Base-by-base conservation (phyloP, 495 filamentous ascomycete species). In the Hypomontagnella monticulosa region DNA sequence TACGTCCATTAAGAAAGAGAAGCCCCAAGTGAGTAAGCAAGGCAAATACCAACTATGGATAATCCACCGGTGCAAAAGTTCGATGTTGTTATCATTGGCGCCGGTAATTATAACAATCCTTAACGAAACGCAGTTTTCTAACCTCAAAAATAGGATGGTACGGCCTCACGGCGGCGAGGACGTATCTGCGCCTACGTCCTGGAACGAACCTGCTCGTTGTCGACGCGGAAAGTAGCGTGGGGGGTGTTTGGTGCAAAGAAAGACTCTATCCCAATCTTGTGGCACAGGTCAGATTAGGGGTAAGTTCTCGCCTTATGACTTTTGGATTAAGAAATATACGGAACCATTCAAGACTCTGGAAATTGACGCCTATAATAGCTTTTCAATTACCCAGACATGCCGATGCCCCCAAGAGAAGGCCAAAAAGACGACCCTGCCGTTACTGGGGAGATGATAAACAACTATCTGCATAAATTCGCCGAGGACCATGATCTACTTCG, bases 141-240 rank as follows among this genome's bases (percentile, higher is more conserved):
- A n/a, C n/a, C n/a, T n/a, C n/a, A n/a, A n/a, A n/a, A n/a, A n/a
- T n/a, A 79, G 80, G 80, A n/a, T 78, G 73, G 66, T 74, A 74
- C 43, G 80, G 80, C 16, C 67, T 83, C 11, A 73, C 74, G 34
- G 73, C 72, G 10, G 80, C 80, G 18, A 80, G 80, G 59, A 80
- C 77, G 0, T 83, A 83, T 52, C 72, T 81, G 9, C 43, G 76
- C 43, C 57, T 80, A 9, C 55, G 71, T 15, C 79, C 80, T 0
- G 34, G 57, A 0, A 68, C 74, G 19, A 58, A 69, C 19, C 50
- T 83, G 19, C 64, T 75, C 1, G 49, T 82, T 36, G 55, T 87
- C 27, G 81, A 85, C 57, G 62, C 74, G 1, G 57, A 77, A 7
- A 30, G 46, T 6, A 63, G 66, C 0, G 57, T 80, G 27, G 81